These are phyloP conservation scores for Lentinus tigrinus DNA, from an alignment of 768 basidiomycete species.

Conservation along the genomic window DNA sequence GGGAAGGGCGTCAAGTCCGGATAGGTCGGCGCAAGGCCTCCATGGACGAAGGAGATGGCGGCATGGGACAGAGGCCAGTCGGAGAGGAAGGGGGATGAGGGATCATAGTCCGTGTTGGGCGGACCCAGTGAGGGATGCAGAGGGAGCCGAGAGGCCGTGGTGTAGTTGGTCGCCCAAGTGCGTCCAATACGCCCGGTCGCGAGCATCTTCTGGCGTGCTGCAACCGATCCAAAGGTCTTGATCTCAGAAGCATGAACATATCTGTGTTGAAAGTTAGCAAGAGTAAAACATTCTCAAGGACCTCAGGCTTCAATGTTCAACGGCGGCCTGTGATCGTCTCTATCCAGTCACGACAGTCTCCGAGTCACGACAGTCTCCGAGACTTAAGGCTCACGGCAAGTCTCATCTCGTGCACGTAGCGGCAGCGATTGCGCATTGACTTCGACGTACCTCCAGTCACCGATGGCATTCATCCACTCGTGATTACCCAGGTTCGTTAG, in stretches of 20 bases:
- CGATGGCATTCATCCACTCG: constrained; percentile 92
- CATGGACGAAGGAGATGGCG: constrained; percentile 91
- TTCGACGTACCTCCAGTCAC: constrained; percentile 75
- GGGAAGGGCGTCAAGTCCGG: constrained; percentile 80
- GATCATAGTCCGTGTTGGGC: constrained; percentile 53
- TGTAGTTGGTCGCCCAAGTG: constrained; percentile 86
- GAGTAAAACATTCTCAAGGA: background rate
- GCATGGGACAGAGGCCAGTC: constrained; percentile 61
- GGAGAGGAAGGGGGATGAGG: constrained; percentile 41
- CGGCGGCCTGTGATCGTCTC: too few relatives aligned
- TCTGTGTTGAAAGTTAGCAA: constrained; percentile 36
- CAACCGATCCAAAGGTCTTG: constrained; percentile 73
- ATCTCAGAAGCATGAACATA: constrained; percentile 85
- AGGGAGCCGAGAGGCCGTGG: constrained; percentile 77
- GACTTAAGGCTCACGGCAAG: too few relatives aligned
- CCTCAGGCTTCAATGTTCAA: too few relatives aligned
- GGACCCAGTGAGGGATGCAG: constrained; percentile 69
- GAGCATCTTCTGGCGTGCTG: constrained; percentile 70
- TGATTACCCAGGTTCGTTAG: constrained; percentile 89
- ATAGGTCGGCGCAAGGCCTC: constrained; percentile 82
- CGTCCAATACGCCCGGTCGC: constrained; percentile 75
- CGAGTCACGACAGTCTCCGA: too few relatives aligned
- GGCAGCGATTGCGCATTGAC: too few relatives aligned
- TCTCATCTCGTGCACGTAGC: too few relatives aligned
- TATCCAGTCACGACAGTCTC: too few relatives aligned